phyloP scores from a whole-genome alignment of 169 alveolate genomes.

The Plasmodium reichenowi region DNA sequence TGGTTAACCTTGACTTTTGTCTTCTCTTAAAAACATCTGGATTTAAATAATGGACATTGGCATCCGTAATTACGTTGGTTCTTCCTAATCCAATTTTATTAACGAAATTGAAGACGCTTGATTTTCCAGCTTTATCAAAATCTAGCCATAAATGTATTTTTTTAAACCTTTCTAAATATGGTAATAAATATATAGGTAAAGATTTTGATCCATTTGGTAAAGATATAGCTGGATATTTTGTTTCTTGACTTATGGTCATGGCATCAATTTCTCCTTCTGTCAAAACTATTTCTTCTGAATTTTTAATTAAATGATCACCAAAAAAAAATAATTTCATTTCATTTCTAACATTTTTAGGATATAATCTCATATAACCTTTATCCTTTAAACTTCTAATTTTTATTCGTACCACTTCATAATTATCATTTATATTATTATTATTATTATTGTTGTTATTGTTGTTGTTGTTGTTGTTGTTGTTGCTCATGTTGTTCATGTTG shows the following conservation, averaged over 20 bases:
- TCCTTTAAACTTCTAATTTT: constrained; percentile 85
- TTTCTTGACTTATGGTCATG: constrained; percentile 93
- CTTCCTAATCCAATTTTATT: constrained; percentile 93
- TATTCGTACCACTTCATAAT: constrained; percentile 79
- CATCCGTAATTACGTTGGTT: constrained; percentile 88
- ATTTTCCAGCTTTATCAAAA: constrained; percentile 95
- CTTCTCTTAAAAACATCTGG: constrained; percentile 38
- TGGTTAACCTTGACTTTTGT: constrained; percentile 9
- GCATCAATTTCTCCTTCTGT: constrained; percentile 99
- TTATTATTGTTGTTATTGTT: not conserved
- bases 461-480: not conserved
- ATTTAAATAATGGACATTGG: constrained; percentile 57
- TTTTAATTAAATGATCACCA: constrained; percentile 90
- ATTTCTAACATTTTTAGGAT: constrained; percentile 92
- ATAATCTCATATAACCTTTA: constrained; percentile 89
- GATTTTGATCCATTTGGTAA: constrained; percentile 95
- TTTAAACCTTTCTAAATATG: constrained; percentile 91
- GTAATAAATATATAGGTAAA: constrained; percentile 92
- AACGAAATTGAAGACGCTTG: constrained; percentile 92
- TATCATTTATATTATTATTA: constrained; percentile 16
- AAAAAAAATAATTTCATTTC: constrained; percentile 89
- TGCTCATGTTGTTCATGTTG: constrained; percentile 11
- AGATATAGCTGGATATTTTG: constrained; percentile 93
- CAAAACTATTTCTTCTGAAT: constrained; percentile 86
- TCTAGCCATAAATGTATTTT: constrained; percentile 95